phyloP scores from a whole-genome alignment of 2,329 filamentous ascomycete species.

The Penicillium palitans region DNA sequence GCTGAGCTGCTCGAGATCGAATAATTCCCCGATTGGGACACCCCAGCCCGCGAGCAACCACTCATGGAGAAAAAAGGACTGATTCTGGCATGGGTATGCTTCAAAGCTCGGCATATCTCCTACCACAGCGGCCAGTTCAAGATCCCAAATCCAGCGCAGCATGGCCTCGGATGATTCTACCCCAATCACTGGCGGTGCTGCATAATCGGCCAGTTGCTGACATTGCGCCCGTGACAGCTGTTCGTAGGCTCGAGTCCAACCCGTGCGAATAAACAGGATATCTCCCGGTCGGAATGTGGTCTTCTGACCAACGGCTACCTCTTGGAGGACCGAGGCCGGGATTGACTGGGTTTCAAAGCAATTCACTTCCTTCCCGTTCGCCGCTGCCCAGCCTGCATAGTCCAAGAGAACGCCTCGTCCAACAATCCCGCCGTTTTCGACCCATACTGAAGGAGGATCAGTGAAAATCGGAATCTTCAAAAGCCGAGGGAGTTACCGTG shows the following conservation, averaged over 20 bases:
- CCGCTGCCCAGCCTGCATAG: constrained; percentile 43
- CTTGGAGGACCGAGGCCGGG: constrained; percentile 44
- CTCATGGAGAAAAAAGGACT: constrained; percentile 30
- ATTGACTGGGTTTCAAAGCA: constrained; percentile 48
- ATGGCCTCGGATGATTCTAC: constrained; percentile 52
- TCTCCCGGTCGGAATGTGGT: constrained; percentile 52
- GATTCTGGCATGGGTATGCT: constrained; percentile 42
- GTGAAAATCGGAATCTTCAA: background rate
- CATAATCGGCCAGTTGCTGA: constrained; percentile 34
- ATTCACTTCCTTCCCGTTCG: constrained; percentile 38
- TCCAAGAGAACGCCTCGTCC: constrained; percentile 53
- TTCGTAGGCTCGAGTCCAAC: constrained; percentile 51
- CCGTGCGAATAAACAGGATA: constrained; percentile 58
- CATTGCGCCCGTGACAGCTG: constrained; percentile 41
- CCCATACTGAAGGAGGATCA: constrained; percentile 32
- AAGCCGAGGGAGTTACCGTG: background rate
- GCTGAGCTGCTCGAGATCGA: constrained; percentile 46
- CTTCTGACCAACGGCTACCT: constrained; percentile 48
- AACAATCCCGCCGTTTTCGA: constrained; percentile 43
- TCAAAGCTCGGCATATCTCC: constrained; percentile 59
- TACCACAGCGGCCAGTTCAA: constrained; percentile 57
- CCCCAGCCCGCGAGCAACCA: constrained; percentile 51
- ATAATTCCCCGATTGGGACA: constrained; percentile 49
- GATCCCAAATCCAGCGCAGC: constrained; percentile 60
- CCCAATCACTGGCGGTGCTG: constrained; percentile 42